Evolutionary conservation across 2,329 filamentous ascomycete genomes (phyloP), one percentile per base, ranked within the genome.

Genomic region (Colletotrichum tanaceti): DNA sequence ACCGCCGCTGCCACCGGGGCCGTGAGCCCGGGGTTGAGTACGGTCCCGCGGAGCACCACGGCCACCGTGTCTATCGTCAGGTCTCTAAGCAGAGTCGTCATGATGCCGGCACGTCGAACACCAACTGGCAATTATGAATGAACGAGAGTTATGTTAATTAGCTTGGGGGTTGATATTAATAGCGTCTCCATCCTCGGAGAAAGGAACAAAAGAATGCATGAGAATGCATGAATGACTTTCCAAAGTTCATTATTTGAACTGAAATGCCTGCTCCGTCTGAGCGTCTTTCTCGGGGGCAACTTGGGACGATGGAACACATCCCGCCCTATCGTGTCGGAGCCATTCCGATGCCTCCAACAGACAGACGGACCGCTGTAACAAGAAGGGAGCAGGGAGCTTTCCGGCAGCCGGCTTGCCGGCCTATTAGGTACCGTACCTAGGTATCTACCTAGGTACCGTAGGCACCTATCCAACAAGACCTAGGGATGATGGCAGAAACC

Each of bases 11-110:
- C 41, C n/a, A n/a, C 24, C 24, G 24, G 6, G 41, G 41, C 55
- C 1, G 43, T 44, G 41, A 58, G 41, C 6, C 5, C 24, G 4
- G 55, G 55, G 1, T 58, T 58, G 18, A 58, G 41, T 6, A 58
- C 9, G 24, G 55, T 58, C 7, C 24, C 13, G 18, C 39, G 55
- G 11, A 58, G 55, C 24, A 46, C 24, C 24, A 20, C 11, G 5
- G 55, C 55, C 6, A 58, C 13, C 16, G 55, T 46, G 41, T 58
- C 55, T 6, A 46, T 58, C 14, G 24, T 58, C 11, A 32, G 35
- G 24, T 43, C 3, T 24, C 39, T 54, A 16, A 22, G 20, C 22
- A 39, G 35, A 16, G 35, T 39, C 20, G 32, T 1, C 55, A 58
- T 58, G 13, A 46, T 58, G 18, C 41, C 16, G 43, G 41, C 24